Conservation (phyloP, 2,329 filamentous ascomycete genomes). For the Purpureocillium takamizusanense region DNA sequence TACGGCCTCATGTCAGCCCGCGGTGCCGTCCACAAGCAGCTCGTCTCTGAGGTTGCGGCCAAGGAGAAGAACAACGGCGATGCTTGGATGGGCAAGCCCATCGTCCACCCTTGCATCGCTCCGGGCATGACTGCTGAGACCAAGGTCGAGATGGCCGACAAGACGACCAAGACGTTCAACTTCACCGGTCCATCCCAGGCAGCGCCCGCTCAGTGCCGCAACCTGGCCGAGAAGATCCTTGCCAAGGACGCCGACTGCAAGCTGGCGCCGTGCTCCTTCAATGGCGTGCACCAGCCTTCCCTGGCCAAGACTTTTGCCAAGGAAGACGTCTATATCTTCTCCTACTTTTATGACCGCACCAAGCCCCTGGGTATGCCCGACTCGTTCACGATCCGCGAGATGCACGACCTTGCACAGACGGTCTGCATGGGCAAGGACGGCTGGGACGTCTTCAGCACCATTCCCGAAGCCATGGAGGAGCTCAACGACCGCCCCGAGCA, state of each 20-base stretch:
- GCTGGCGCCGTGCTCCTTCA: constrained; percentile 93
- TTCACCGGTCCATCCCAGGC: constrained; percentile 77
- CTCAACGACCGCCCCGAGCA: constrained; percentile 76
- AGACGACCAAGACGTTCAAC: constrained; percentile 58
- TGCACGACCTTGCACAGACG: constrained; percentile 73
- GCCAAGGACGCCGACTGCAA: constrained; percentile 77
- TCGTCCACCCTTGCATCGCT: constrained; percentile 79
- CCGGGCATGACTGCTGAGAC: constrained; percentile 70
- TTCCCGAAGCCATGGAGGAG: constrained; percentile 73
- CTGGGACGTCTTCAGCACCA: constrained; percentile 73
- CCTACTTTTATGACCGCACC: constrained; percentile 95
- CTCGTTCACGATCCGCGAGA: constrained; percentile 83
- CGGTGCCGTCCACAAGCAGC: constrained; percentile 67
- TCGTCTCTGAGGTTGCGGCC: constrained; percentile 64
- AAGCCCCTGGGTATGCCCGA: constrained; percentile 96
- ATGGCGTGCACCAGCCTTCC: constrained; percentile 89
- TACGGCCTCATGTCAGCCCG: constrained; percentile 95
- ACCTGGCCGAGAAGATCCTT: constrained; percentile 81
- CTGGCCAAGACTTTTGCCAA: constrained; percentile 83
- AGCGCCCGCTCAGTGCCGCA: constrained; percentile 79
- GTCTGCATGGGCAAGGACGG: constrained; percentile 71
- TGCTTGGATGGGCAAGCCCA: constrained; percentile 60
- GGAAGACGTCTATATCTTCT: constrained; percentile 94
- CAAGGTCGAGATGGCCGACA: constrained; percentile 60
- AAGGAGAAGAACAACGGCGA: constrained; percentile 41